Evolutionary conservation across 106 monocot species (phyloP).

Genomic region (Acorus gramineus): DNA sequence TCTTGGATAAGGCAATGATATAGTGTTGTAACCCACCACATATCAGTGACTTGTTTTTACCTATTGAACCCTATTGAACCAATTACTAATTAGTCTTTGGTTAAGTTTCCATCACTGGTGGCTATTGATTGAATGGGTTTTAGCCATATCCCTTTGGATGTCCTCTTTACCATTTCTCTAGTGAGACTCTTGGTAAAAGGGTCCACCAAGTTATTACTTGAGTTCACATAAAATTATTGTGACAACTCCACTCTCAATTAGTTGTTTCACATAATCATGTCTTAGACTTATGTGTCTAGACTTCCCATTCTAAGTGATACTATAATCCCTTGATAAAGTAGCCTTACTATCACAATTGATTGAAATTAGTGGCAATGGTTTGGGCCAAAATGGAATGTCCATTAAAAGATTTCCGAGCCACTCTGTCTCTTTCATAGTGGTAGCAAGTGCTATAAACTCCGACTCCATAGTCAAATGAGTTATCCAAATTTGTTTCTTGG

Average conservation of each 20-base stretch:
- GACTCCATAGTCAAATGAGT: background rate
- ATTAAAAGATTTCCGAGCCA: slow-evolving; percentile 9
- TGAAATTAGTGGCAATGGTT: background rate
- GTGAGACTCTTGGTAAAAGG: slow-evolving; percentile 2
- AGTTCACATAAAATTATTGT: slow-evolving; percentile 1
- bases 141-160: background rate
- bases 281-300: slow-evolving; percentile 9
- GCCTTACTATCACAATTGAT: slow-evolving; percentile 8
- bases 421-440: background rate
- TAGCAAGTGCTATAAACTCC: background rate
- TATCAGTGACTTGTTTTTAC: no score
- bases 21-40: no score
- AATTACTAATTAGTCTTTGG: no score
- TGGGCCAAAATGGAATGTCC: background rate
- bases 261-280: slow-evolving; percentile 4
- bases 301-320: slow-evolving; percentile 6
- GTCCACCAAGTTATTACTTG: background rate
- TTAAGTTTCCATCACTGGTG: no score
- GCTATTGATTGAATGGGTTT: background rate
- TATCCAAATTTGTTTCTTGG: slow-evolving; percentile 5
- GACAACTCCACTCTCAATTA: background rate
- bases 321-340: slow-evolving; percentile 3
- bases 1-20: no score
- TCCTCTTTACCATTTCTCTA: background rate
- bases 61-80: no score